A percentile compares a stretch with the other conserved stretches of the same genome.
Conservation (phyloP, 2,329 filamentous ascomycete genomes). For the Ustulina deusta region DNA sequence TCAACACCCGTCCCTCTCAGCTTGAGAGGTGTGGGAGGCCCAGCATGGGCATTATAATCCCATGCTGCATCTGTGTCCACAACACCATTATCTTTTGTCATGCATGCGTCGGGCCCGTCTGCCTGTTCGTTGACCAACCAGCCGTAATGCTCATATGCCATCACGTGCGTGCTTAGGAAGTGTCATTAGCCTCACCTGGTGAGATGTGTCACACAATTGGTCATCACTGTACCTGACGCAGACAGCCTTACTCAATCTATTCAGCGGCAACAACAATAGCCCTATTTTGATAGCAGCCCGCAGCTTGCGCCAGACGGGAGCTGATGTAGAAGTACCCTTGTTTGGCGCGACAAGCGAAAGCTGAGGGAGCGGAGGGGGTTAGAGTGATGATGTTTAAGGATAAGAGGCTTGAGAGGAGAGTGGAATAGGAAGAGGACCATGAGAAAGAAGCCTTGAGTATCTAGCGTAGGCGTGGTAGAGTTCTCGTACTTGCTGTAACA, state of each 20-base stretch:
- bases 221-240: slow-evolving; percentile 21
- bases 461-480: background rate
- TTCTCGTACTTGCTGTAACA: background rate
- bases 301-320: background rate
- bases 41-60: background rate
- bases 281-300: background rate
- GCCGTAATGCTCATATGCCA: slow-evolving; percentile 21
- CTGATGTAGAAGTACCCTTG: background rate
- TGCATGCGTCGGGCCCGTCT: slow-evolving; percentile 15
- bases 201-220: slow-evolving; percentile 28
- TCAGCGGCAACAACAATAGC: background rate
- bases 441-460: slow-evolving; percentile 1
- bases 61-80: slow-evolving; percentile 9
- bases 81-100: slow-evolving; percentile 9
- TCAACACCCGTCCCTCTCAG: background rate
- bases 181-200: slow-evolving; percentile 8
- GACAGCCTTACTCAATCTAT: slow-evolving; percentile 5
- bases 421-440: background rate
- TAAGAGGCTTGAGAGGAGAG: background rate
- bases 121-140: slow-evolving; percentile 29
- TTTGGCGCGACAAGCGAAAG: background rate
- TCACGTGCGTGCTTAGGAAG: slow-evolving; percentile 17
- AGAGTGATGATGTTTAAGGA: background rate
- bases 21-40: background rate
- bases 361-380: background rate